phyloP scores from a whole-genome alignment of 148 eudicot species.

The Camellia lanceoleosa region DNA sequence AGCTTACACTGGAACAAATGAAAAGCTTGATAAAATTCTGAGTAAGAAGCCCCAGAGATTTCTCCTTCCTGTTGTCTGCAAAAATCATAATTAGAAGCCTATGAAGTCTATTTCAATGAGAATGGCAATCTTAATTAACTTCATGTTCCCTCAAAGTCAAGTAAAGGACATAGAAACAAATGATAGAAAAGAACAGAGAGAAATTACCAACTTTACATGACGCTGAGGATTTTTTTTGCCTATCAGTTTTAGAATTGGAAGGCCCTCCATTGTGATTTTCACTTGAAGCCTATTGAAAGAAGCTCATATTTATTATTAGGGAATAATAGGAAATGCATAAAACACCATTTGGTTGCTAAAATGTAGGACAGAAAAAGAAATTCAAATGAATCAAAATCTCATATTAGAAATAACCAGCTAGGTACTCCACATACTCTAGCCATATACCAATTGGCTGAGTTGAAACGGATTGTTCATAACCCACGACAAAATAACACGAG shows the following conservation, averaged over 20 bases:
- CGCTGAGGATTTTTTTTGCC: slow-evolving; percentile 29
- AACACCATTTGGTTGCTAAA: not conserved
- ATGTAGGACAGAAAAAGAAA: not conserved
- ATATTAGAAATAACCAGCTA: no score
- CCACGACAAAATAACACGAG: not conserved
- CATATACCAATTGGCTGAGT: not conserved
- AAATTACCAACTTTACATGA: slow-evolving; percentile 54
- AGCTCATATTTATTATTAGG: not conserved
- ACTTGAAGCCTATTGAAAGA: slow-evolving; percentile 17
- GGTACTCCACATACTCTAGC: no score
- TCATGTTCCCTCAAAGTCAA: not conserved
- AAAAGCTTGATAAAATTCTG: slow-evolving; percentile 88
- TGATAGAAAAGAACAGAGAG: not conserved
- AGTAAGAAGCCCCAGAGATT: slow-evolving; percentile 77
- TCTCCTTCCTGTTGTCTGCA: slow-evolving; percentile 74
- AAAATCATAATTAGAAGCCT: slow-evolving; percentile 5
- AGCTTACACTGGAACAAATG: slow-evolving; percentile 62
- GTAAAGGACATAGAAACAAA: not conserved
- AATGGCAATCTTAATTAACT: not conserved
- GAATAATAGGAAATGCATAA: not conserved
- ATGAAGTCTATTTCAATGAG: not conserved
- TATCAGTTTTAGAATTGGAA: slow-evolving; percentile 17
- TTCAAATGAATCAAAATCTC: not conserved
- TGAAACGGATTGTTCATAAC: not conserved
- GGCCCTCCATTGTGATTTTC: slow-evolving; percentile 12